Percentiles rank a stretch among this genome's conserved stretches.
Evolutionary conservation across 768 basidiomycete species (phyloP).

Genomic region (Neoboletus brunneissimus): DNA sequence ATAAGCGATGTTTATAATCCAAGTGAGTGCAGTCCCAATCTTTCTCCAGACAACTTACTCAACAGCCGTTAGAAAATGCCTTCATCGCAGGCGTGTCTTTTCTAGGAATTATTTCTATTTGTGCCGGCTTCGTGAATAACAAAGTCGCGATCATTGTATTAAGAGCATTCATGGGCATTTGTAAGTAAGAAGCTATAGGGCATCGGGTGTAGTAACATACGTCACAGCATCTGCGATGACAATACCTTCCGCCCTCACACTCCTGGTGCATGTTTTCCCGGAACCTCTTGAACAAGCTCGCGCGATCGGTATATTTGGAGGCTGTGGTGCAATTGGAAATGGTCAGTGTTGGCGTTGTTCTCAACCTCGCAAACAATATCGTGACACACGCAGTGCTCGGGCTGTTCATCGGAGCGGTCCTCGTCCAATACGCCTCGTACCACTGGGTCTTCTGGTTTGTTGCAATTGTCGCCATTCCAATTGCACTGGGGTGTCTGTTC

Average conservation of each 20-base stretch:
- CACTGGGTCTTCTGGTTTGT: constrained; percentile 54
- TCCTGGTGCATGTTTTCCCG: constrained; percentile 51
- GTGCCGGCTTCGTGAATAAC: constrained; percentile 43
- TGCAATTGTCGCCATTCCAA: constrained; percentile 37
- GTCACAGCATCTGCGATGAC: constrained; percentile 45
- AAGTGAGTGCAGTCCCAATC: constrained; percentile 29
- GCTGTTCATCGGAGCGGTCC: constrained; percentile 41
- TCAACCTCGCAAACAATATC: background rate
- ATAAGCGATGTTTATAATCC: constrained; percentile 24
- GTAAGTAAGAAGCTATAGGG: constrained; percentile 20
- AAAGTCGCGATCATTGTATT: constrained; percentile 49
- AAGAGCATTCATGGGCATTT: constrained; percentile 49
- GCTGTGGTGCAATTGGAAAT: constrained; percentile 45
- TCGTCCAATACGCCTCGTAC: constrained; percentile 41
- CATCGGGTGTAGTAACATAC: constrained; percentile 2
- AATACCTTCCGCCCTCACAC: constrained; percentile 47
- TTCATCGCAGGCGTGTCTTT: constrained; percentile 42
- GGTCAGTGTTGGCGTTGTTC: constrained; percentile 20
- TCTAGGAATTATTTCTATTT: constrained; percentile 45
- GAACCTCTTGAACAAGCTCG: constrained; percentile 44
- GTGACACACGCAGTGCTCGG: constrained; percentile 33
- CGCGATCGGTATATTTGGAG: constrained; percentile 49
- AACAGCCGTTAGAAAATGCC: constrained; percentile 37
- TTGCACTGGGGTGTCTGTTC: constrained; percentile 32
- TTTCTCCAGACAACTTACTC: constrained; percentile 24